These are phyloP conservation scores for Paraleonurus japonicus DNA, from an alignment of 257 asterid species.

Conservation along the genomic window DNA sequence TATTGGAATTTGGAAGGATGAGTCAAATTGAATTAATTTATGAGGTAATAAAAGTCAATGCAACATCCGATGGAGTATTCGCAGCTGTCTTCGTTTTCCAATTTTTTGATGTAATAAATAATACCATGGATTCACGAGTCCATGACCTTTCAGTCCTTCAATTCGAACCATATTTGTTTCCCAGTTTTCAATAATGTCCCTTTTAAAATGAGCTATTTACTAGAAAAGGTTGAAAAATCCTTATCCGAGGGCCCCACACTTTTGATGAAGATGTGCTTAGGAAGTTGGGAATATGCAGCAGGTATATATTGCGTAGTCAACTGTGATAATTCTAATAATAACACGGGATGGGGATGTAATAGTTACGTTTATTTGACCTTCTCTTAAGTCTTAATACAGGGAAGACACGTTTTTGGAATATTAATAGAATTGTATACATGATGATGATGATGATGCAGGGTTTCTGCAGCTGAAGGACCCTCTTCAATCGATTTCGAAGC, in stretches of 20 bases:
- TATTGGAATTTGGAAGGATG: background rate
- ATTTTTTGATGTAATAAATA: constrained; percentile 15
- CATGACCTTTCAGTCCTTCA: constrained; percentile 15
- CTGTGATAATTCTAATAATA: too few relatives aligned
- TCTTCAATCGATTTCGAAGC: constrained; percentile 49
- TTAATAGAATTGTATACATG: too few relatives aligned
- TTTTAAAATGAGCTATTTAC: background rate
- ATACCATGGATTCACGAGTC: constrained; percentile 13
- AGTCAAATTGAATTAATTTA: constrained; percentile 23
- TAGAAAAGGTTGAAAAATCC: background rate
- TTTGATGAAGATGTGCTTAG: too few relatives aligned
- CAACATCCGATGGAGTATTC: background rate
- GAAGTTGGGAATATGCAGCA: too few relatives aligned
- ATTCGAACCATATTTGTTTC: background rate
- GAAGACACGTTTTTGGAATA: too few relatives aligned
- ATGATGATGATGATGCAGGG: too few relatives aligned
- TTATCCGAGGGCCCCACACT: background rate
- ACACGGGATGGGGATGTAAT: too few relatives aligned
- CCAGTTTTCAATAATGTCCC: constrained; percentile 17
- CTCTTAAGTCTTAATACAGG: too few relatives aligned
- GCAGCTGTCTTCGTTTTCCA: constrained; percentile 4
- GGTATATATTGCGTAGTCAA: too few relatives aligned
- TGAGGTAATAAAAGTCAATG: constrained; percentile 22
- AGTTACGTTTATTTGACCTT: too few relatives aligned
- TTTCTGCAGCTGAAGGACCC: constrained; percentile 90